These are phyloP conservation scores for Acmispon strigosus DNA, from an alignment of 306 rosid species.

Conservation along the genomic window DNA sequence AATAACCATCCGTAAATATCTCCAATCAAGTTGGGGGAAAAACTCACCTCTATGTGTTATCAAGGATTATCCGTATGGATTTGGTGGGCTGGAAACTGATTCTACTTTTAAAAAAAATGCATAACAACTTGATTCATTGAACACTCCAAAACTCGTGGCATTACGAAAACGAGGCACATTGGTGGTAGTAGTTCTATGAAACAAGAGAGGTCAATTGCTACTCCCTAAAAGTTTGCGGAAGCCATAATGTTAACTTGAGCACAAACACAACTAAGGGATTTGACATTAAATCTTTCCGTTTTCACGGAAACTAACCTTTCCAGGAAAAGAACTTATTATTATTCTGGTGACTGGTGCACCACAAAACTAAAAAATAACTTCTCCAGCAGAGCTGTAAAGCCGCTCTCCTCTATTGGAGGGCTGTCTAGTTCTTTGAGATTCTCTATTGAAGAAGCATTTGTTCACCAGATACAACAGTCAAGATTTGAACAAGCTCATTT, in stretches of 20 bases:
- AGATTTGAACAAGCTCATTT: too few species aligned
- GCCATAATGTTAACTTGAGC: background rate
- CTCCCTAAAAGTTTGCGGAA: slow-evolving; percentile 1
- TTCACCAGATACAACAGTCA: too few species aligned
- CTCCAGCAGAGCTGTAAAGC: too few species aligned
- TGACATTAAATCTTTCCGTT: background rate
- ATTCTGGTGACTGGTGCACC: background rate
- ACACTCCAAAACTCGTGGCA: slow-evolving; percentile 14
- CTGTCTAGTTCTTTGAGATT: too few species aligned
- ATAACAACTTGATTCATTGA: background rate
- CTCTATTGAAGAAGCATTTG: too few species aligned
- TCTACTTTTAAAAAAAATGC: slow-evolving; percentile 1
- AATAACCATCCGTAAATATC: slow-evolving; percentile 6
- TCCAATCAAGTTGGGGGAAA: background rate
- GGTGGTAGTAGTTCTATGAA: too few species aligned
- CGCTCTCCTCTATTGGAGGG: too few species aligned
- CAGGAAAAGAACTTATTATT: background rate
- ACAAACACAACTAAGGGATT: background rate
- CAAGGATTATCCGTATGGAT: slow-evolving; percentile 15
- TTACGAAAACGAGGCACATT: background rate
- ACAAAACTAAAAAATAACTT: background rate
- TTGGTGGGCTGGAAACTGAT: slow-evolving; percentile 20
- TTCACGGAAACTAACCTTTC: background rate
- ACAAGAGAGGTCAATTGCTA: too few species aligned
- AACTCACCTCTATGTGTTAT: slow-evolving; percentile 10